Conservation (phyloP, 306 rosid species). For the Hippophae tibetana region DNA sequence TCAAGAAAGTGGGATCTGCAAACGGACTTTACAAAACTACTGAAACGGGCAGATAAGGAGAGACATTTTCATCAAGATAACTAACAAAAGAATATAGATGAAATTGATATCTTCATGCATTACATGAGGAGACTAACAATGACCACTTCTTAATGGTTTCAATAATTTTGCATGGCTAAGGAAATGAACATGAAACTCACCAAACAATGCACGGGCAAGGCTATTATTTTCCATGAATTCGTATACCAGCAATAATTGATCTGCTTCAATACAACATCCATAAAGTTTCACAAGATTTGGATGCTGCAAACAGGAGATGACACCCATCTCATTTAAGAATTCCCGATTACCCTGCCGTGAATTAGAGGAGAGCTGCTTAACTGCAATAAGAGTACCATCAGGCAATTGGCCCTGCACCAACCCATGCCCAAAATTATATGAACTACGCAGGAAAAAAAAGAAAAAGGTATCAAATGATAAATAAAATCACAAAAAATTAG, state of each 20-base stretch:
- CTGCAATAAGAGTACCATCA: constrained; percentile 58
- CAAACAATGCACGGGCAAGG: constrained; percentile 58
- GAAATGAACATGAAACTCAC: constrained; percentile 27
- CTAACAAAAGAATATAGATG: no score
- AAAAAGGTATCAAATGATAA: constrained; percentile 7
- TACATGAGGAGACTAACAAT: no score
- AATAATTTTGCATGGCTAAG: background rate
- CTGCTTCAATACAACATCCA: constrained; percentile 63
- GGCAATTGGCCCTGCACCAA: constrained; percentile 45
- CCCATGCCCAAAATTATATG: constrained; percentile 3
- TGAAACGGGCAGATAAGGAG: background rate
- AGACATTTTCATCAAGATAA: background rate
- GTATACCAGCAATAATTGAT: constrained; percentile 54
- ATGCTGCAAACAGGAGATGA: constrained; percentile 61
- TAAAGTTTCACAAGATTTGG: constrained; percentile 73
- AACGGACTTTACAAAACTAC: background rate
- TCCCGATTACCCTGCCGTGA: constrained; percentile 73
- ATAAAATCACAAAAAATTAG: background rate
- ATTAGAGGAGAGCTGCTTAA: constrained; percentile 60
- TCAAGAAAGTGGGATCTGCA: background rate
- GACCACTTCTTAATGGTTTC: no score
- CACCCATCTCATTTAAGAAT: constrained; percentile 64
- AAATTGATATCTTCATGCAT: no score
- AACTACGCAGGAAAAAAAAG: background rate
- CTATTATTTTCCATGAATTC: constrained; percentile 74